Base-by-base conservation (phyloP, 345 rosid species). In the Boechera divaricarpa region DNA sequence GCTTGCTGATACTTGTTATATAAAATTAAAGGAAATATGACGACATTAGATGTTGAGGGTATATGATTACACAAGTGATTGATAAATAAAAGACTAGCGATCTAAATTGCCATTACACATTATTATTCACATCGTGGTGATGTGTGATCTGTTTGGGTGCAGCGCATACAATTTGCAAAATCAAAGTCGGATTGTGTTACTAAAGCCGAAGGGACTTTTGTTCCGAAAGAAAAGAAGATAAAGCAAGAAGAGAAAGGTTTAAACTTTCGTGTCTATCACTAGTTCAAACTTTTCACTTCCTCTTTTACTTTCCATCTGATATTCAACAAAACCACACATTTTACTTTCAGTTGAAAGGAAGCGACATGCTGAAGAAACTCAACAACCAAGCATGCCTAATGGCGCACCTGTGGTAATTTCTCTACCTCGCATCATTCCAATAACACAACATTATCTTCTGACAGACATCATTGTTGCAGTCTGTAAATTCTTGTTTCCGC, bases 141-240 rank as follows among this genome's bases (percentile, higher is more conserved):
- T 26, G 12, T 49, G 39, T 75, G 76, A 12, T 73, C 69, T 75
- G 26, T 64, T 77, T 74, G 79, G 70, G 63, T 76, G 77, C 89
- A 92, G 98, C 82, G 91, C 36, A 87, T 95, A 73, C 98, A 95
- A 71, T 95, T 87, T 72, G 97, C 97, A 64, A 95, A 88, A 80
- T 74, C 87, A 63, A 95, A 84, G 84, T 92, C 97, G 0, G 98
- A 92, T 77, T 95, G 94, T 83, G 73, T 92, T 61, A 83, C 88
- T 79, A 91, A 90, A 80, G 89, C 79, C 3, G 90, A 92, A 73
- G 97, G 98, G 72, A 84, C 88, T 76, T 92, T 77, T 33, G 88
- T 88, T 68, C 88, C 90, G 7, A 86, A 81, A 72, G 98, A 88
- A 77, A 95, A 90, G 88, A 95, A 90, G 85, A 94, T 82, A 83